Base-by-base conservation (phyloP, 345 rosid species). In the Lumnitzera racemosa region DNA sequence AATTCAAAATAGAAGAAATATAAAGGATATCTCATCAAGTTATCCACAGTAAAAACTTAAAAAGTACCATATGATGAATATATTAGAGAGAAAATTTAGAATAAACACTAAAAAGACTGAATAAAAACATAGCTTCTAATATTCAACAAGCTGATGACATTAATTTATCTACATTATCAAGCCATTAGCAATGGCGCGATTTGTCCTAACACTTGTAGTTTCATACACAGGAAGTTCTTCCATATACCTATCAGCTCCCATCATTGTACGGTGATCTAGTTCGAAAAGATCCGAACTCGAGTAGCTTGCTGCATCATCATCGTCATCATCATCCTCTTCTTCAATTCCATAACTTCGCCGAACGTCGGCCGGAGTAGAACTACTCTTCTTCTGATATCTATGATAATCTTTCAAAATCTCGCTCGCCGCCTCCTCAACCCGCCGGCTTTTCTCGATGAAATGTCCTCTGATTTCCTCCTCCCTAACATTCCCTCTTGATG, bases 161-260 rank as follows among this genome's bases (percentile, higher is more conserved):
- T 50, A 50, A 50, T 36, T 36, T 36, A 36, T 60, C 17, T 57
- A 62, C 66, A 68, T 20, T 11, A 56, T 24, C 58, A 68, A 15
- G 54, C 81, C 81, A 73, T 58, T 75, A 51, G 84, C 83, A 49
- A 80, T 82, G 77, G 86, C 82, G n/a, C 79, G 82, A 68, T 85
- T 82, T 17, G 70, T 69, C 56, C 64, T 66, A 12, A 78, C 69
- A 67, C 63, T 70, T 29, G 92, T 86, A 15, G 92, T 81, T 74
- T 78, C 92, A 55, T 83, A 86, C 59, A 86, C 92, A 0, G 92
- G 92, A 58, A 86, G 82, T 55, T 86, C 92, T 46, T 83, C 78
- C 3, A 61, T 15, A 11, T 80, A 81, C 76, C 80, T 63, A 52
- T 63, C 65, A 24, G 24, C 60, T 15, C 47, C 69, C 49, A 65